Base-by-base conservation (phyloP, 2,329 filamentous ascomycete species). In the Penicillium corylophilum region DNA sequence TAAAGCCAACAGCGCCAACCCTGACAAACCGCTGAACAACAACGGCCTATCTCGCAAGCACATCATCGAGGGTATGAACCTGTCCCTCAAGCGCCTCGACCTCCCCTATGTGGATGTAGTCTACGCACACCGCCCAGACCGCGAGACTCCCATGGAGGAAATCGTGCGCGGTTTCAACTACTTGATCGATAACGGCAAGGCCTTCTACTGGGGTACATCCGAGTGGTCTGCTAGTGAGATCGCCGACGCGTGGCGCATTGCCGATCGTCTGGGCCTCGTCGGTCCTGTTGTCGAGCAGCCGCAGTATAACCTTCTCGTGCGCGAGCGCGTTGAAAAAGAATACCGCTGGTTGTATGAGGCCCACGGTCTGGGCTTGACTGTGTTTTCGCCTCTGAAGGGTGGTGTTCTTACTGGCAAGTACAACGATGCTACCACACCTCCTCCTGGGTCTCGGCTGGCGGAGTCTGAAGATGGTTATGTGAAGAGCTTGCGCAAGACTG, bases 181-280 rank as follows among this genome's bases (percentile, higher is more conserved):
- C 68, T 71, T 89, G 47, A 87, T 89, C 66, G 76, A 84, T 68
- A 78, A 77, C 0, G 86, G 86, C 58, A 84, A 87, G 72, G 82
- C 83, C 2, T 82, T 89, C 57, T 87, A 88, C 75, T 87, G 84
- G 84, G 85, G 84, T 38, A 88, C 84, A 0, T 86, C 82, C 0
- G 83, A 87, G 68, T 88, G 85, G 84, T 79, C 77, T 54, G 82
- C 85, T 39, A 79, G 81, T 52, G 84, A 87, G 72, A 87, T 88
- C 64, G 79, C 80, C 5, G 77, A 82, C 51, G 85, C 85, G 3
- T 83, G 81, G 78, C 74, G 82, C 35, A 74, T 82, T 54, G 82
- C 85, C 29, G 82, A 86, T 59, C 78, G 76, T 57, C 76, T 87
- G 8, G 77, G 79, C 13, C 74, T 88, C 36, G 79, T 87, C 54